These are phyloP conservation scores for Microsporum ferrugineum DNA, from an alignment of 2,329 filamentous ascomycete genomes.

Conservation along the genomic window DNA sequence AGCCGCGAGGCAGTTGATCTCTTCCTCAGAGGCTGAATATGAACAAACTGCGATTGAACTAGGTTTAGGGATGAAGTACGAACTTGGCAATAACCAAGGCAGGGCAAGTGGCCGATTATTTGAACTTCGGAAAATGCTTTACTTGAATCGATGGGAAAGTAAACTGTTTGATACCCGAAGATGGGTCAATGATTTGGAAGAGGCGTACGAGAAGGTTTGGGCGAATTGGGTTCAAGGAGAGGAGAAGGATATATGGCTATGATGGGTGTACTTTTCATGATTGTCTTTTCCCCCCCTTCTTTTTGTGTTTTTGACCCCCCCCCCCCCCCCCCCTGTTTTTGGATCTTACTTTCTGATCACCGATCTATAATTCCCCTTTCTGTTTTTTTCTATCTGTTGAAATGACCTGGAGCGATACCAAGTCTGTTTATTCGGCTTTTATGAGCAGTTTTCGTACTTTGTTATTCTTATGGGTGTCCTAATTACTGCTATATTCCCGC, in stretches of 20 bases:
- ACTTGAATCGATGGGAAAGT: conserved; percentile 72
- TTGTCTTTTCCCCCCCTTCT: neutral
- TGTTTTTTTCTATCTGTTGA: neutral
- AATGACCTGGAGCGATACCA: neutral
- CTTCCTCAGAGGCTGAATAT: conserved; percentile 67
- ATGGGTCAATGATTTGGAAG: conserved; percentile 84
- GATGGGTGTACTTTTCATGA: conserved; percentile 5
- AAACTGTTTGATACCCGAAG: conserved; percentile 81
- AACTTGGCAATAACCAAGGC: conserved; percentile 18
- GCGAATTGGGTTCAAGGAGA: conserved; percentile 71
- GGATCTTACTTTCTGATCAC: neutral
- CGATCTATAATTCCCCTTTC: neutral
- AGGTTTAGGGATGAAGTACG: conserved; percentile 53
- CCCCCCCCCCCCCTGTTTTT: neutral
- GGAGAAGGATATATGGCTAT: conserved; percentile 84
- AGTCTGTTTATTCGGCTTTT: neutral
- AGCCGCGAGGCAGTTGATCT: conserved; percentile 66
- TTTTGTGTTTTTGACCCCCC: neutral
- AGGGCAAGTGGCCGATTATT: conserved; percentile 53
- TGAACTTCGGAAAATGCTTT: conserved; percentile 69
- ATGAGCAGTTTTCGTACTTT: neutral
- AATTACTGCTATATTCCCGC: neutral
- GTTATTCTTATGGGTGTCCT: neutral
- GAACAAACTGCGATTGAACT: conserved; percentile 64
- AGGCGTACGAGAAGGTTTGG: conserved; percentile 83